Percentiles rank a stretch among this genome's conserved stretches.
Conservation (phyloP, 2,329 filamentous ascomycete genomes). For the Shiraia sp. region DNA sequence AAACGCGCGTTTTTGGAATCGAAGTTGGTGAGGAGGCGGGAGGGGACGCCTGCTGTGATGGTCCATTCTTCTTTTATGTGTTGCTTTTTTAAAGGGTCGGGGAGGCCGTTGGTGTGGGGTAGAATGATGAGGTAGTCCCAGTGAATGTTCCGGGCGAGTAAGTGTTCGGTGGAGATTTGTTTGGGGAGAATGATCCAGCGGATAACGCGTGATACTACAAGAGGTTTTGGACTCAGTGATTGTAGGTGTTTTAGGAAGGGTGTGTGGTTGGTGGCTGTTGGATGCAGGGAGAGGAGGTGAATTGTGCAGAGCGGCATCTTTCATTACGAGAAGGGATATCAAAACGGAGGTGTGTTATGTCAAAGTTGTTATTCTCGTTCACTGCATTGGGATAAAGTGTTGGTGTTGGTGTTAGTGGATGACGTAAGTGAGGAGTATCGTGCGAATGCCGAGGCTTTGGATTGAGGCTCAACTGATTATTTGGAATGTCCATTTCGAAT, state of each 20-base stretch:
- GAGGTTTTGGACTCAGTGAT: constrained; percentile 40
- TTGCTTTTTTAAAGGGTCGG: constrained; percentile 22
- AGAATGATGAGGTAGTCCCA: constrained; percentile 57
- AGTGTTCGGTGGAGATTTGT: constrained; percentile 45
- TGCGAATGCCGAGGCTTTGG: constrained; percentile 26
- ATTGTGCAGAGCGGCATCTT: constrained; percentile 57
- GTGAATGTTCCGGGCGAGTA: constrained; percentile 47
- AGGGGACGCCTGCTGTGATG: constrained; percentile 51
- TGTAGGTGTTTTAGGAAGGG: constrained; percentile 49
- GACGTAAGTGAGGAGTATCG: constrained; percentile 24
- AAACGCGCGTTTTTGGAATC: constrained; percentile 42
- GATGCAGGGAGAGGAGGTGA: constrained; percentile 50
- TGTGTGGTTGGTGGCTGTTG: constrained; percentile 35
- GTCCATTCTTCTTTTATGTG: constrained; percentile 41
- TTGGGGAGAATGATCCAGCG: constrained; percentile 57
- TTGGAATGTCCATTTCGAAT: too few species aligned
- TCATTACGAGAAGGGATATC: neutral
- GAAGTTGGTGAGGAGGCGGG: constrained; percentile 46
- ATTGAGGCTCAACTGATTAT: too few species aligned
- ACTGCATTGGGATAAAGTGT: constrained; percentile 2
- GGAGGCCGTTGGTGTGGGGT: constrained; percentile 29
- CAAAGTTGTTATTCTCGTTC: constrained; percentile 10
- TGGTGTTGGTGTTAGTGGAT: constrained; percentile 10
- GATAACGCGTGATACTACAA: constrained; percentile 50
- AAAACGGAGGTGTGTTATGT: too few species aligned